Base-by-base conservation (phyloP, 2,329 filamentous ascomycete genomes). In the Cladosporium oxysporum region DNA sequence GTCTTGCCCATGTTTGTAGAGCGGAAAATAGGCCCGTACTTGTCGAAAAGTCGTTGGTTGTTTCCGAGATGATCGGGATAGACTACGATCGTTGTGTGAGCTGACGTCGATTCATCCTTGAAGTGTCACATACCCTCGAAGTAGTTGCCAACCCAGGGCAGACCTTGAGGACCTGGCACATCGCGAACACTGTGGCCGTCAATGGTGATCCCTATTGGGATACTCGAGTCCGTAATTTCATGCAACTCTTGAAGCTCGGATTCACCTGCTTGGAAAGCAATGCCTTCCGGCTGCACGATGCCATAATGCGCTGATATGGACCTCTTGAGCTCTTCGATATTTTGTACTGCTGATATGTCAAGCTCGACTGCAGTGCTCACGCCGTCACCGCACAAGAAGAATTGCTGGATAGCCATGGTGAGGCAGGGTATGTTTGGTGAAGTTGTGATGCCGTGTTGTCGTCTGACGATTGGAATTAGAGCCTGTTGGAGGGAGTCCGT, bases 181-280 rank as follows among this genome's bases (percentile, higher is more conserved):
- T 82, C 77, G 1, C 81, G 82, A 7, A 86, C 80, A 4, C 77
- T 71, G 44, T 83, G 78, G 26, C 83, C 83, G 65, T 85, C 83
- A 18, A 86, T 79, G 5, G 78, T 81, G 68, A 85, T 78, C 64
- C 68, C 71, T 33, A 77, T 69, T 7, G 75, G 8, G 5, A 7
- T 29, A 1, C 12, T n/a, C 21, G 59, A 50, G 10, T n/a, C 31
- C 23, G 53, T 58, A 3, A 58, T 5, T 23, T 58, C 31, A 8
- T 35, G 31, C 12, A 58, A 37, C 8, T 58, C 53, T 26, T n/a
- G 16, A 8, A 58, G 53, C 12, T 21, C 31, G 6, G 53, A 12
- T 26, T 58, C 53, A 37, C 53, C 53, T 23, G 53, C 53, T 26
- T 58, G 53, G 31, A 58, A 58, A 37, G 53, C 53, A 8, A 58